These are phyloP conservation scores for Bonia amplexicaulis DNA, from an alignment of 176 grass and related monocot genomes.

Conservation along the genomic window DNA sequence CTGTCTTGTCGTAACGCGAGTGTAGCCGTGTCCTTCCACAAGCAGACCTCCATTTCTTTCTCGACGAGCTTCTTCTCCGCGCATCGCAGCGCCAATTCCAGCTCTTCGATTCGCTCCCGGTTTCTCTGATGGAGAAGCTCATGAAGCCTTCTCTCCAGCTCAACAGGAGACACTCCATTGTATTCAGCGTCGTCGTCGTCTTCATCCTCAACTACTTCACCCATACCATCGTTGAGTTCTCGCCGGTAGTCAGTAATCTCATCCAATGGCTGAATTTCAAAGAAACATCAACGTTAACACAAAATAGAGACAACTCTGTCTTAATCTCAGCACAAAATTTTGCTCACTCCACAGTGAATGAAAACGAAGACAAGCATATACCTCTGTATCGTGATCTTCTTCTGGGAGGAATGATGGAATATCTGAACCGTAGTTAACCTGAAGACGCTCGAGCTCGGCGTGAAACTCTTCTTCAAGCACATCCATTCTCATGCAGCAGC, in stretches of 20 bases:
- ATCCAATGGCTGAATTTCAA: neutral
- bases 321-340: neutral
- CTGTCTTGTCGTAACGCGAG: slow-evolving; percentile 15
- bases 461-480: slow-evolving; percentile 54
- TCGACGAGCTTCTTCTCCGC: slow-evolving; percentile 41
- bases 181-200: neutral
- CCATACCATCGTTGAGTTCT: neutral
- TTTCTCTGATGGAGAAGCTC: slow-evolving; percentile 53
- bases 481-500: slow-evolving; percentile 22
- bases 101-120: slow-evolving; percentile 41
- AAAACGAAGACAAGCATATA: neutral
- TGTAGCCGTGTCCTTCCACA: slow-evolving; percentile 45
- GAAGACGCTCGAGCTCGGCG: slow-evolving; percentile 41
- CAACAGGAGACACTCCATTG: slow-evolving; percentile 15
- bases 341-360: neutral
- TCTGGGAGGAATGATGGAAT: neutral
- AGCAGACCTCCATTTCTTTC: slow-evolving; percentile 42
- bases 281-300: neutral
- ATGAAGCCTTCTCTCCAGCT: slow-evolving; percentile 52
- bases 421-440: slow-evolving; percentile 7
- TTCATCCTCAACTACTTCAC: neutral
- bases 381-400: slow-evolving; percentile 15
- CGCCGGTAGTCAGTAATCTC: neutral
- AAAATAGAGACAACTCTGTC: neutral
- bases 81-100: slow-evolving; percentile 34